A percentile compares a stretch with the other conserved stretches of the same genome.
Evolutionary conservation across 1,284 basidiomycete species (phyloP).

Genomic region (Moesziomyces parantarcticus): DNA sequence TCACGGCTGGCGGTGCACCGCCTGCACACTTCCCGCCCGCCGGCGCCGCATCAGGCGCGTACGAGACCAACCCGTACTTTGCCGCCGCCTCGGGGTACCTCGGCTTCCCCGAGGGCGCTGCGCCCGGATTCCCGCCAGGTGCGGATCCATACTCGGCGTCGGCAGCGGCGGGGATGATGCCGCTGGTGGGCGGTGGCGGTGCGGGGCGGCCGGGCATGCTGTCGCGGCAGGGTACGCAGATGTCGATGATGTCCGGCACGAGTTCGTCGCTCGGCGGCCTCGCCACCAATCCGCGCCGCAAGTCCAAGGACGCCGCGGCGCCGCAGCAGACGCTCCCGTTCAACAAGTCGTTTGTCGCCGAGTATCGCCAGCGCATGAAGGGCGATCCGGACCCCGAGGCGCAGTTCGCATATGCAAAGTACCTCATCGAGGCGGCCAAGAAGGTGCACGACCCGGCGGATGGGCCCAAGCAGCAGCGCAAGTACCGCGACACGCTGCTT

Average conservation of each 20-base stretch:
- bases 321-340: conserved; percentile 63
- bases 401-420: conserved; percentile 97
- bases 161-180: conserved; percentile 26
- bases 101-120: conserved; percentile 47
- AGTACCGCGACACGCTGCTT: conserved; percentile 89
- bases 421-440: conserved; percentile 98
- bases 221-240: conserved; percentile 42
- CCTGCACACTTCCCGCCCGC: conserved; percentile 5
- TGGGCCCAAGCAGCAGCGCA: conserved; percentile 69
- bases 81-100: conserved; percentile 53
- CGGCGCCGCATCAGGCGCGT: conserved; percentile 16
- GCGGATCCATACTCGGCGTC: conserved; percentile 24
- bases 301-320: conserved; percentile 49
- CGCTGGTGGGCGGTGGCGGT: conserved; percentile 32
- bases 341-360: conserved; percentile 96
- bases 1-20: conserved; percentile 13
- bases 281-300: conserved; percentile 44
- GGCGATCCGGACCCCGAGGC: conserved; percentile 97
- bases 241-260: conserved; percentile 41
- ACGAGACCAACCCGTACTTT: conserved; percentile 54
- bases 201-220: conserved; percentile 25
- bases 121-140: conserved; percentile 42
- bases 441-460: conserved; percentile 71
- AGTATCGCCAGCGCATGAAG: conserved; percentile 96
- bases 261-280: conserved; percentile 21